Evolutionary conservation across 331 rosid species (phyloP).

Genomic region (Prunus yedoensis): DNA sequence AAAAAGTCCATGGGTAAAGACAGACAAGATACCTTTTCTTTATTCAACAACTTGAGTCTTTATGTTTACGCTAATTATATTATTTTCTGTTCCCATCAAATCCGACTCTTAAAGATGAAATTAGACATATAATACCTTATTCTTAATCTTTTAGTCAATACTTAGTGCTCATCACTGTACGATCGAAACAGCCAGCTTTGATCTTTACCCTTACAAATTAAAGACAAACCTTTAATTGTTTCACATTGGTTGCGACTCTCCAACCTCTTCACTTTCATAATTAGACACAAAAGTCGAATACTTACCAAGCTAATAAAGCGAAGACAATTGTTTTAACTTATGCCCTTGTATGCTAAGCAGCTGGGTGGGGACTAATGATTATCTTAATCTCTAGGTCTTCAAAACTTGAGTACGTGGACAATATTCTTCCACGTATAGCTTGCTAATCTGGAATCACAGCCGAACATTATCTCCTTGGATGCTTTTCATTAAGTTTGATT

Average conservation of each 20-base stretch:
- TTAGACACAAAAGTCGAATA: constrained; percentile 47
- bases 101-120: constrained; percentile 38
- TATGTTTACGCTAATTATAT: constrained; percentile 29
- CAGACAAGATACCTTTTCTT: constrained; percentile 16
- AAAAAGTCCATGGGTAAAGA: neutral
- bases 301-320: constrained; percentile 58
- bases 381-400: constrained; percentile 8
- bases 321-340: constrained; percentile 14
- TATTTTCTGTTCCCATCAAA: constrained; percentile 35
- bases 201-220: constrained; percentile 14
- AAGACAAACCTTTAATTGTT: neutral
- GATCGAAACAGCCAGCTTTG: constrained; percentile 34
- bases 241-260: constrained; percentile 21
- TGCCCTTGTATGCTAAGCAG: constrained; percentile 30
- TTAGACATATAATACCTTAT: constrained; percentile 33
- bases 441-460: constrained; percentile 34
- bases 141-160: constrained; percentile 31
- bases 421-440: constrained; percentile 31
- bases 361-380: constrained; percentile 19
- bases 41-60: constrained; percentile 9
- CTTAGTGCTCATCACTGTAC: constrained; percentile 46
- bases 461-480: constrained; percentile 47
- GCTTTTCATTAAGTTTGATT: constrained; percentile 36
- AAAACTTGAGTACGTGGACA: constrained; percentile 23
- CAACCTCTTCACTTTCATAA: constrained; percentile 29